Evolutionary conservation across 495 filamentous ascomycete genomes (phyloP), one percentile per base, ranked within the genome.

Genomic region (Penicillium robsamsonii): DNA sequence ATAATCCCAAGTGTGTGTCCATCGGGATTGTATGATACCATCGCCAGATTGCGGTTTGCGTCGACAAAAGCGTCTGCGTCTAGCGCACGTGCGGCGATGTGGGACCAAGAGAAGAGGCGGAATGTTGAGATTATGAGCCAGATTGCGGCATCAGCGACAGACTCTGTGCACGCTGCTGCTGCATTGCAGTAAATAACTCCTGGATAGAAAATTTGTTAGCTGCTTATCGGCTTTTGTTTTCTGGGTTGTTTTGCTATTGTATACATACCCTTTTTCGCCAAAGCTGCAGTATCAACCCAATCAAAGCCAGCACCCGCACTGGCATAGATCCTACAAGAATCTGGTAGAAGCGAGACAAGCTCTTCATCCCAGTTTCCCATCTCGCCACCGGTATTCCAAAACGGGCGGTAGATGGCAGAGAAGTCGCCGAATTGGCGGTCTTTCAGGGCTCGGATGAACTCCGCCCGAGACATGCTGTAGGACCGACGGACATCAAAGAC

Each of bases 351-450:
- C 4, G 73, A 67, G 33, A 91, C 85, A 42, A 91, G 69, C 65
- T 91, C 88, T 31, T 73, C 71, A 64, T 91, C 87, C 89, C 89
- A 92, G 46, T 75, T 71, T 13, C 86, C 86, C 87, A 91, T 90
- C 72, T 91, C 88, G 11, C 85, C 85, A 8, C 88, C 88, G 0
- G 84, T 89, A 49, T 87, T 87, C 88, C 87, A 91, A 65, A 88
- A 90, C 1, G 88, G 88, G 18, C 88, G 79, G 66, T 90, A 87
- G 57, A 90, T 86, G 27, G 85, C 89, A 17, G 76, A 70, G 64
- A 92, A 91, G 57, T 89, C 75, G 5, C 88, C 88, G 79, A 86
- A 92, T 62, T 77, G 76, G 30, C 68, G 74, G 57, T 87, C 83
- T 55, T 79, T 76, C 44, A 92, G 72, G 5, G 82, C 87, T 8